A percentile compares a stretch with the other conserved stretches of the same genome.
Conservation (phyloP, 2,329 filamentous ascomycete genomes). For the Septoria petroselini region DNA sequence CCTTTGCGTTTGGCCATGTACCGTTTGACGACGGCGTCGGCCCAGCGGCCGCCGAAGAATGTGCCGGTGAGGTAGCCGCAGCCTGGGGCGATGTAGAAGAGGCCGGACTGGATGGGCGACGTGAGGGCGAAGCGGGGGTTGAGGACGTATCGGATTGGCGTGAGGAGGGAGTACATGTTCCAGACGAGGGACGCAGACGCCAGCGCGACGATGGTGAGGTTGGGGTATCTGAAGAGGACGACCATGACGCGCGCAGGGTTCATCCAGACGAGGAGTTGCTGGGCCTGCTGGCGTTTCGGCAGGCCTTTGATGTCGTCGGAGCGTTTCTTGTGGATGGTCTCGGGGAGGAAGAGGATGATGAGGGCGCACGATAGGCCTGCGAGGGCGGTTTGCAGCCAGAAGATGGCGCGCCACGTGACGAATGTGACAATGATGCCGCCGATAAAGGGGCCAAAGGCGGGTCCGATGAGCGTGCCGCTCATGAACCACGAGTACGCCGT, state of each 20-base stretch:
- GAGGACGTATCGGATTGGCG: constrained; percentile 63
- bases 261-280: constrained; percentile 59
- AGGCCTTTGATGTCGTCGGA: constrained; percentile 61
- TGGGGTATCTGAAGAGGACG: constrained; percentile 66
- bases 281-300: constrained; percentile 46
- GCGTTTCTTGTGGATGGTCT: constrained; percentile 67
- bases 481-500: constrained; percentile 63
- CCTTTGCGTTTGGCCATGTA: constrained; percentile 60
- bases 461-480: constrained; percentile 61
- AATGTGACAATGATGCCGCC: constrained; percentile 76
- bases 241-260: constrained; percentile 64
- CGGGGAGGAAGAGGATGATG: constrained; percentile 65
- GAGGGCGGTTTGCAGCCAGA: constrained; percentile 71
- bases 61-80: constrained; percentile 67
- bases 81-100: constrained; percentile 73
- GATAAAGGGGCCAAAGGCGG: constrained; percentile 65
- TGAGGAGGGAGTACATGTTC: constrained; percentile 65
- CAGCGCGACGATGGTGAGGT: constrained; percentile 61
- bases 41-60: constrained; percentile 68
- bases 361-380: constrained; percentile 59
- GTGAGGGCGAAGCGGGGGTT: constrained; percentile 70
- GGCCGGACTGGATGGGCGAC: constrained; percentile 62
- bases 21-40: constrained; percentile 63
- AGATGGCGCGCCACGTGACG: constrained; percentile 69
- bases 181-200: constrained; percentile 64